phyloP scores from a whole-genome alignment of 2,329 filamentous ascomycete species.

The Ilyonectria destructans region DNA sequence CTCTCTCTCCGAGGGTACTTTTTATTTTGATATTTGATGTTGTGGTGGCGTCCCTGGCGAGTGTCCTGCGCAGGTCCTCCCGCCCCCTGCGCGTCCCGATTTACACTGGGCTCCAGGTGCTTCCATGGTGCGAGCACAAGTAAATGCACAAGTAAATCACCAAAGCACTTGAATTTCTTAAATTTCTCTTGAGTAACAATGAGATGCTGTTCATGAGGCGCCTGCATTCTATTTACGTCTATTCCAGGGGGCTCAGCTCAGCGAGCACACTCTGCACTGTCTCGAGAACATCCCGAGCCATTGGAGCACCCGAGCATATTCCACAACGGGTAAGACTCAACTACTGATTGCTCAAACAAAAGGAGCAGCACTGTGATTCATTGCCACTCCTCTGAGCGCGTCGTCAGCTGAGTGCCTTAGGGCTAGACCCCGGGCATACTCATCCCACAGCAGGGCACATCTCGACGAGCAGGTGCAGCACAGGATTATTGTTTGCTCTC shows the following conservation, averaged over 20 bases:
- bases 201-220: too few species aligned
- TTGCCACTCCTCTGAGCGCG: neutral
- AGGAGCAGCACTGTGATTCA: neutral
- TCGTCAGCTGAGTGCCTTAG: neutral
- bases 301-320: neutral
- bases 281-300: neutral
- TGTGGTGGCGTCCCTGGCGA: constrained; percentile 39
- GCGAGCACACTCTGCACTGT: too few species aligned
- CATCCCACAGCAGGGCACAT: constrained; percentile 1
- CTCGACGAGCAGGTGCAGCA: constrained; percentile 4
- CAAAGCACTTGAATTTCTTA: neutral
- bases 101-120: neutral
- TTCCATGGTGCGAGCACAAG: neutral
- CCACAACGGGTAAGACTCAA: neutral
- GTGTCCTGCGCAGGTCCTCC: constrained; percentile 15
- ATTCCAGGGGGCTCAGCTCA: neutral
- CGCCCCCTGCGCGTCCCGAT: neutral
- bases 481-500: neutral
- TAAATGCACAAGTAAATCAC: neutral
- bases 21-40: constrained; percentile 20
- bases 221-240: neutral
- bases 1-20: constrained; percentile 28
- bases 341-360: neutral
- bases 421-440: neutral
- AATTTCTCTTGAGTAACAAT: neutral